Evolutionary conservation across 768 basidiomycete genomes (phyloP), one percentile per base, ranked within the genome.

Genomic region (Suillus alpinus): DNA sequence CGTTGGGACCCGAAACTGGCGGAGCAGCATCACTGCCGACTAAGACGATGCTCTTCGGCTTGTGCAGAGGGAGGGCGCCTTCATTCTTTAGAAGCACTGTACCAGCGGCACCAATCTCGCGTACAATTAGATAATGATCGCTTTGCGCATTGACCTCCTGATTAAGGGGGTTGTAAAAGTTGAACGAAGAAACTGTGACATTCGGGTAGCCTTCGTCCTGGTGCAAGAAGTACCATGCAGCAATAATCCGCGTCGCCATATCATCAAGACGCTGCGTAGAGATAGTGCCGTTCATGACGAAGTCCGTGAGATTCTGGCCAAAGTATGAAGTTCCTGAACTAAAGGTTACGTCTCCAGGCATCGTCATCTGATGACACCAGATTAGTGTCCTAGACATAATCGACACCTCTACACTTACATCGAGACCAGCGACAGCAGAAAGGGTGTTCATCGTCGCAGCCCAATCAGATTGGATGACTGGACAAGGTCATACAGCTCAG

Each of bases 1-100:
- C 81, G 67, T 93, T 94, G 0, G 92, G 89, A 0, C 92, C 92
- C 32, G 78, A 74, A 44, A 66, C 74, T 23, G 84, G 83, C 1
- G 90, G 89, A 6, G 84, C 89, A 6, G 83, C 83, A 64, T 84
- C 82, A 62, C 84, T 84, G 23, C 89, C 90, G 57, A 88, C 77
- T 51, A 91, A 65, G 2, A 83, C 82, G 16, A 92, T 71, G 60
- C 75, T 88, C 59, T 82, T 78, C 10, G 84, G 84, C 61, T 82
- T 84, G 52, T 78, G 72, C 69, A 92, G 66, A 36, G 93, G 84
- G 62, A 92, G 69, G 37, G 77, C 81, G 4, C 77, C 77, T 40
- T 78, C 75, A 69, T 91, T 91, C 75, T 91, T 91, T 13, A 91
- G 77, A 37, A 92, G 70, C 20, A 91, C 86, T 1, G 85, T 84